Percentiles rank a stretch among this genome's conserved stretches.
These are phyloP conservation scores for Dendrobium officinale DNA, from an alignment of 106 monocot genomes.

Conservation along the genomic window DNA sequence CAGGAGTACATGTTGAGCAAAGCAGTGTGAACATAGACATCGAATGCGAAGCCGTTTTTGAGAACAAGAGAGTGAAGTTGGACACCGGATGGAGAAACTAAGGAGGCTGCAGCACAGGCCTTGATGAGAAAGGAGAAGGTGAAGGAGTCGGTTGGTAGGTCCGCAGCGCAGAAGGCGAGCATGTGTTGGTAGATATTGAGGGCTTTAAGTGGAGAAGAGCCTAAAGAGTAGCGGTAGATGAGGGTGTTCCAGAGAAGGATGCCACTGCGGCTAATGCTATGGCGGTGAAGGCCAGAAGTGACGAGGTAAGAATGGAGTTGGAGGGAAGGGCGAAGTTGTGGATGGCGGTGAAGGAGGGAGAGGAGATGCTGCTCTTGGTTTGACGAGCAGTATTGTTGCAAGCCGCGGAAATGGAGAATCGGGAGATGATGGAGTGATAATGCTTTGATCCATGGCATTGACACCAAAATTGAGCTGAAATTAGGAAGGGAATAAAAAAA, in stretches of 20 bases:
- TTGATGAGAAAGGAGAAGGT: conserved; percentile 61
- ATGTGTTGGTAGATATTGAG: conserved; percentile 43
- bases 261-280: not conserved
- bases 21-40: conserved; percentile 59
- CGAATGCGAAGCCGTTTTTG: conserved; percentile 39
- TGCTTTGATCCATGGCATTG: not conserved
- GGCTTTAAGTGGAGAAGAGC: conserved; percentile 39
- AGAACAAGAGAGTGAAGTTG: conserved; percentile 42
- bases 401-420: not conserved
- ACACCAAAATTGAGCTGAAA: not conserved
- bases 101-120: conserved; percentile 42
- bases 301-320: conserved; percentile 53
- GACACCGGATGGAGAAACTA: not conserved
- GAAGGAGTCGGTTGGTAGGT: conserved; percentile 32
- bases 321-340: conserved; percentile 7
- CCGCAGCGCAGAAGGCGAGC: not conserved
- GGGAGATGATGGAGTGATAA: not conserved
- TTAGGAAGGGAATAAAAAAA: no score
- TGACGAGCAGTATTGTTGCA: not conserved
- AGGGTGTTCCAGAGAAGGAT: conserved; percentile 45
- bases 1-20: conserved; percentile 41
- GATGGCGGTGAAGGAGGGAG: conserved; percentile 22
- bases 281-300: conserved; percentile 23
- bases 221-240: conserved; percentile 44
- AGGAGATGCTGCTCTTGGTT: conserved; percentile 16